phyloP scores from a whole-genome alignment of 257 asterid species.

The Salvia rosmarinus region DNA sequence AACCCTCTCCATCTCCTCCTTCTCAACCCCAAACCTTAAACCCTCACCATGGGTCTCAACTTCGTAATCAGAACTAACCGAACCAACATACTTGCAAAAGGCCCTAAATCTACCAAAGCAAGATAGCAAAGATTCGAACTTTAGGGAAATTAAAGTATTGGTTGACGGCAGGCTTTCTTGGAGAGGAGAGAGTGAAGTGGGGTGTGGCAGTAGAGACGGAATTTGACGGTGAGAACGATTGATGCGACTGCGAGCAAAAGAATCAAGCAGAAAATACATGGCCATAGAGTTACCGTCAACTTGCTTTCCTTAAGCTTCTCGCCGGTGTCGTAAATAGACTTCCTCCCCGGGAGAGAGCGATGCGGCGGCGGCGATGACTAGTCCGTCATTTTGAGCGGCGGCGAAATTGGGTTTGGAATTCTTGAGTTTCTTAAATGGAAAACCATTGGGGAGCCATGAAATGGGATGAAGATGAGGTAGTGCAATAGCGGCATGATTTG shows the following conservation, averaged over 20 bases:
- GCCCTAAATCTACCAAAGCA: constrained; percentile 42
- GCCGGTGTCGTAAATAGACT: constrained; percentile 44
- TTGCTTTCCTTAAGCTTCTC: constrained; percentile 56
- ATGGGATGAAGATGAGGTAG: background rate
- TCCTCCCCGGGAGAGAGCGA: constrained; percentile 32
- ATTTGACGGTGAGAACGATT: constrained; percentile 58
- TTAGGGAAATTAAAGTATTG: constrained; percentile 1
- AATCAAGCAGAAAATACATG: constrained; percentile 65
- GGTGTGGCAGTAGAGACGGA: constrained; percentile 80
- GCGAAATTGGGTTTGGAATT: constrained; percentile 27
- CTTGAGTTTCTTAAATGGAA: constrained; percentile 35
- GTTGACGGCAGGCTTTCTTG: constrained; percentile 61
- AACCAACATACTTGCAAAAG: constrained; percentile 41
- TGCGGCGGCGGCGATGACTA: constrained; percentile 41
- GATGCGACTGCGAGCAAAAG: constrained; percentile 52
- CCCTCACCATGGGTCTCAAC: constrained; percentile 44
- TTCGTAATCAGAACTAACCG: constrained; percentile 46
- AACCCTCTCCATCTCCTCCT: constrained; percentile 66
- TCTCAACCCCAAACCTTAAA: constrained; percentile 51
- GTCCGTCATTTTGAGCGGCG: constrained; percentile 51
- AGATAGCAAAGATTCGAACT: background rate
- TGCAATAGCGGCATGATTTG: constrained; percentile 22
- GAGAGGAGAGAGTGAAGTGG: constrained; percentile 68
- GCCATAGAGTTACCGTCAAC: constrained; percentile 78
- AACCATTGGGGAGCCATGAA: constrained; percentile 49